These are phyloP conservation scores for Ambrosia trifida DNA, from an alignment of 129 eudicot genomes.

Conservation along the genomic window DNA sequence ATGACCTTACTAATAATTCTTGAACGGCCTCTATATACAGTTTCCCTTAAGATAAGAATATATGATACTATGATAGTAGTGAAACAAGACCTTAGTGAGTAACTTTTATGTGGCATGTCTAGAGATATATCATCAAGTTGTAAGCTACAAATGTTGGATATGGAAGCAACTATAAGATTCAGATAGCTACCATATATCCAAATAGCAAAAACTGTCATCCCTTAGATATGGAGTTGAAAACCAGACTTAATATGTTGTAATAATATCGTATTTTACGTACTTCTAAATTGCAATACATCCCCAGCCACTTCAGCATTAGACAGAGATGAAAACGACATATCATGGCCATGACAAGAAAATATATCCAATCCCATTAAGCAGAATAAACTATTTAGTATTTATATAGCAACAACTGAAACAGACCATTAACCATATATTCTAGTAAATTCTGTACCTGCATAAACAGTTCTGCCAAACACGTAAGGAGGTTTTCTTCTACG, in stretches of 20 bases:
- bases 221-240: no score
- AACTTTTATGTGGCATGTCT: background rate
- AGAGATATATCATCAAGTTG: constrained; percentile 11
- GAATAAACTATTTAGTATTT: background rate
- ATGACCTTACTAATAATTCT: background rate
- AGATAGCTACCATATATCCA: no score
- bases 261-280: no score
- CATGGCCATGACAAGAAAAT: background rate
- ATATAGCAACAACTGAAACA: background rate
- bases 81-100: background rate
- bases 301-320: no score
- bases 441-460: constrained; percentile 39
- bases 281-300: no score
- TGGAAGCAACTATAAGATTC: no score
- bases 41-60: background rate
- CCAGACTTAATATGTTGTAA: no score
- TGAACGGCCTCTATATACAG: background rate
- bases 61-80: background rate
- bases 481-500: constrained; percentile 82
- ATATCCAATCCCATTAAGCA: background rate
- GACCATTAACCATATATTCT: background rate
- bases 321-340: no score
- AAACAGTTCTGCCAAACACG: constrained; percentile 86
- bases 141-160: no score
- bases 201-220: no score